Conservation (phyloP, 176 grass and related monocot genomes). For the Musa beccarii region DNA sequence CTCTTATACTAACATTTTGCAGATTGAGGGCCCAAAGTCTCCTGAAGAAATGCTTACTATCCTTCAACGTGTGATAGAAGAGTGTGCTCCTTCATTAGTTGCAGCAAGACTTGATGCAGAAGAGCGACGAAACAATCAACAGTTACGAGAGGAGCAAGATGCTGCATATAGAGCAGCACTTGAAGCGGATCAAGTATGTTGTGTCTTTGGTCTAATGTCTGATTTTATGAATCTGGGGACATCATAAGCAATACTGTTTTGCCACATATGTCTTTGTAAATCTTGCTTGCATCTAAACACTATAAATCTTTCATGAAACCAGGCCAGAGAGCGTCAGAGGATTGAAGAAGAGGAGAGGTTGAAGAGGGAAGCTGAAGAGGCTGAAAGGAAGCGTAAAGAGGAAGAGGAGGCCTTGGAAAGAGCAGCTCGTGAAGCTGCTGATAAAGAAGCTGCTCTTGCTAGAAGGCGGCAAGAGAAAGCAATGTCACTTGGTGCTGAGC, state of each 20-base stretch:
- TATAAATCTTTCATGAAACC: slow-evolving; percentile 1
- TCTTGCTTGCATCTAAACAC: background rate
- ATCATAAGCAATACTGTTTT: background rate
- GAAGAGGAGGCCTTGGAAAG: slow-evolving; percentile 63
- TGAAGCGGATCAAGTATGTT: slow-evolving; percentile 85
- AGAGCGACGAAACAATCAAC: slow-evolving; percentile 76
- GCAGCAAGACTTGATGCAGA: slow-evolving; percentile 68
- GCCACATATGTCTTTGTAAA: background rate
- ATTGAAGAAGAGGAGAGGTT: slow-evolving; percentile 63
- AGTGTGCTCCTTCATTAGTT: slow-evolving; percentile 51
- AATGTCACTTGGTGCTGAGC: slow-evolving; percentile 78
- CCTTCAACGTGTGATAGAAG: slow-evolving; percentile 82
- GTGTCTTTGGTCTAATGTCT: background rate
- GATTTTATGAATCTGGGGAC: background rate
- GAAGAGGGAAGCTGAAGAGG: slow-evolving; percentile 73
- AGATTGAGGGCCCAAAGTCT: slow-evolving; percentile 86
- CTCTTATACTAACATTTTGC: slow-evolving; percentile 4
- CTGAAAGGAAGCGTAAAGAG: slow-evolving; percentile 63
- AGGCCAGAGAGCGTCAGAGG: slow-evolving; percentile 73
- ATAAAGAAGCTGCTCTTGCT: slow-evolving; percentile 89
- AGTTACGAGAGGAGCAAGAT: slow-evolving; percentile 90
- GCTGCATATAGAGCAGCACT: slow-evolving; percentile 85
- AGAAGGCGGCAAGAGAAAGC: slow-evolving; percentile 96
- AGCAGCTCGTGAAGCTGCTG: slow-evolving; percentile 68
- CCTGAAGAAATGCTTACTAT: slow-evolving; percentile 85